Evolutionary conservation across 164 flowering plant genomes (phyloP).

Genomic region (Aristolochia californica): DNA sequence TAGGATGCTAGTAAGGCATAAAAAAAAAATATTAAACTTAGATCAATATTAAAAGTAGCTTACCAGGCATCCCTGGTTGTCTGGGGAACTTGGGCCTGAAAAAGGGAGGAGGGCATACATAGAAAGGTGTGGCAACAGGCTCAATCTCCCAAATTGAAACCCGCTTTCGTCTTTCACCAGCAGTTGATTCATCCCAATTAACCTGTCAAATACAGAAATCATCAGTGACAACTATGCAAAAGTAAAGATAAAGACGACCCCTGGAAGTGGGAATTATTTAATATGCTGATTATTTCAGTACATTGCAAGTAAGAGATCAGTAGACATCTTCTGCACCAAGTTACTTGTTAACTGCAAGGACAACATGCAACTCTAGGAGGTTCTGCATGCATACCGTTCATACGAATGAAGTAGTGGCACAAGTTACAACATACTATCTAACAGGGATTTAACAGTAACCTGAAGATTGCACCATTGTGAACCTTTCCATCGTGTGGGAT

Average conservation of each 20-base stretch:
- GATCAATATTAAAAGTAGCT: constrained; percentile 3
- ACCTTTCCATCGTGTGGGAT: constrained; percentile 74
- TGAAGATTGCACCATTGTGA: constrained; percentile 97
- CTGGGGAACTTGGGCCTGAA: constrained; percentile 77
- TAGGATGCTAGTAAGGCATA: not conserved
- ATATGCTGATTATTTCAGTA: not conserved
- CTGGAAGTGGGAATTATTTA: not conserved
- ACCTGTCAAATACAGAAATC: constrained; percentile 38
- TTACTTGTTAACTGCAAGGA: too few species aligned
- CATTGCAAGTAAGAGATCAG: too few species aligned
- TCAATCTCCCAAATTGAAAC: constrained; percentile 95
- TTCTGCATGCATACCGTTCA: too few species aligned
- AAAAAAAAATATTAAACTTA: not conserved
- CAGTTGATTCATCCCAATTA: constrained; percentile 97
- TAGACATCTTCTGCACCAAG: too few species aligned
- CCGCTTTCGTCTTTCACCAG: constrained; percentile 81
- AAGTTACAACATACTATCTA: not conserved
- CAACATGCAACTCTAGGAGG: too few species aligned
- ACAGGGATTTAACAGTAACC: constrained; percentile 25
- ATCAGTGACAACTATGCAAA: not conserved
- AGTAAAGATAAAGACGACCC: not conserved
- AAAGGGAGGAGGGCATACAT: constrained; percentile 92
- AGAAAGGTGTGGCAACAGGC: constrained; percentile 88
- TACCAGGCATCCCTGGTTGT: constrained; percentile 70
- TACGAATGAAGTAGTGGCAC: too few species aligned